These are phyloP conservation scores for Plasmodium gonderi DNA, from an alignment of 169 alveolate genomes.

Conservation along the genomic window DNA sequence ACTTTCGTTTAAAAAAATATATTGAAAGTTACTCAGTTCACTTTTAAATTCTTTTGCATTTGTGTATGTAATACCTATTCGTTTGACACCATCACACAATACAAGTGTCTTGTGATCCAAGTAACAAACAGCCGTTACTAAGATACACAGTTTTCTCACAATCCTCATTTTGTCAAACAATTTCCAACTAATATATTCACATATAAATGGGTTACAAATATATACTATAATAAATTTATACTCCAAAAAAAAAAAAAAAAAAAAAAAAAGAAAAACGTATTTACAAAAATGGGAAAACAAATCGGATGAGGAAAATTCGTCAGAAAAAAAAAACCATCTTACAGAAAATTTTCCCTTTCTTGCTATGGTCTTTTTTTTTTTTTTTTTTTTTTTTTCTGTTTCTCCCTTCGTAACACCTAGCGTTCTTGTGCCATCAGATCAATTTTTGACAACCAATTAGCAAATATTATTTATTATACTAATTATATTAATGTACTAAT, in stretches of 20 bases:
- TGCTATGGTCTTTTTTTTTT: neutral
- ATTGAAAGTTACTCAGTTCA: slow-evolving; percentile 19
- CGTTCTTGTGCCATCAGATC: neutral
- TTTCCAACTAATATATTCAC: too few species aligned
- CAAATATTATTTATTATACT: too few species aligned
- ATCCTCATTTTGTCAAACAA: too few species aligned
- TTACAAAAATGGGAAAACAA: too few species aligned
- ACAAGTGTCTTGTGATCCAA: neutral
- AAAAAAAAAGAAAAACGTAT: too few species aligned
- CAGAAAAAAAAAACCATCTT: neutral
- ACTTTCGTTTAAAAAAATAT: slow-evolving; percentile 28
- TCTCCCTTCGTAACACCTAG: neutral
- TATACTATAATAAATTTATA: too few species aligned
- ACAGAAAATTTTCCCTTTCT: neutral
- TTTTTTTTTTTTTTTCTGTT: neutral
- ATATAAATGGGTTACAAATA: too few species aligned
- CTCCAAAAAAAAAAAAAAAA: too few species aligned
- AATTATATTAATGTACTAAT: too few species aligned
- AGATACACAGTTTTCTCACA: neutral
- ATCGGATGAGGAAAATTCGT: neutral
- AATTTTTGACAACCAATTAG: neutral
- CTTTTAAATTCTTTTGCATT: neutral
- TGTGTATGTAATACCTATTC: neutral
- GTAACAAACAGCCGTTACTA: neutral
- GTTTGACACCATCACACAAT: neutral